Percentiles rank a stretch among this genome's conserved stretches.
Conservation (phyloP, 129 eudicot species). For the Sambucus nigra region DNA sequence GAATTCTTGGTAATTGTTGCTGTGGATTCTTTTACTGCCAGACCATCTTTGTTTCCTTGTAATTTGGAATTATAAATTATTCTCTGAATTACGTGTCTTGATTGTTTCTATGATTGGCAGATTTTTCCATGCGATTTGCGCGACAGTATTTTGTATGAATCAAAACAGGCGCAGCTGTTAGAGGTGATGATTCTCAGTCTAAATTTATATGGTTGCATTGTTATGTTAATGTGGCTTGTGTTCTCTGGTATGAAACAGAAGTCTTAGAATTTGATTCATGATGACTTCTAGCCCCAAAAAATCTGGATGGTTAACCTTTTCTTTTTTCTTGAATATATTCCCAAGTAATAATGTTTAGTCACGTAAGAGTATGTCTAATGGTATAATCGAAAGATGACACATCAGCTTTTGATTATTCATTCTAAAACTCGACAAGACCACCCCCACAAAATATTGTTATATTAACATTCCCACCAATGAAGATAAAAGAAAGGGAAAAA, state of each 20-base stretch:
- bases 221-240: not conserved
- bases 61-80: not conserved
- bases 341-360: not conserved
- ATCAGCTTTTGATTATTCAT: not conserved
- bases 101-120: conserved; percentile 20
- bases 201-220: not conserved
- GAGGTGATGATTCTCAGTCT: conserved; percentile 33
- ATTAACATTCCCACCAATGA: too few species aligned
- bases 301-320: not conserved
- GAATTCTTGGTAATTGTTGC: not conserved
- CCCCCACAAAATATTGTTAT: too few species aligned
- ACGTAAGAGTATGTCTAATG: too few species aligned
- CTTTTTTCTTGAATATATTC: too few species aligned
- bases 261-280: not conserved
- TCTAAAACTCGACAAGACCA: too few species aligned
- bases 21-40: not conserved
- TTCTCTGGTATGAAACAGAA: not conserved
- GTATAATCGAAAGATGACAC: too few species aligned
- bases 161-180: conserved; percentile 41
- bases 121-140: conserved; percentile 67
- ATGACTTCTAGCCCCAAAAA: not conserved
- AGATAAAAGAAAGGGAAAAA: too few species aligned
- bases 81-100: not conserved
- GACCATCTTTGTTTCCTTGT: not conserved
- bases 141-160: conserved; percentile 39